Evolutionary conservation across 495 filamentous ascomycete species (phyloP), one percentile per base, ranked within the genome.

Genomic region (Cercophora samala): DNA sequence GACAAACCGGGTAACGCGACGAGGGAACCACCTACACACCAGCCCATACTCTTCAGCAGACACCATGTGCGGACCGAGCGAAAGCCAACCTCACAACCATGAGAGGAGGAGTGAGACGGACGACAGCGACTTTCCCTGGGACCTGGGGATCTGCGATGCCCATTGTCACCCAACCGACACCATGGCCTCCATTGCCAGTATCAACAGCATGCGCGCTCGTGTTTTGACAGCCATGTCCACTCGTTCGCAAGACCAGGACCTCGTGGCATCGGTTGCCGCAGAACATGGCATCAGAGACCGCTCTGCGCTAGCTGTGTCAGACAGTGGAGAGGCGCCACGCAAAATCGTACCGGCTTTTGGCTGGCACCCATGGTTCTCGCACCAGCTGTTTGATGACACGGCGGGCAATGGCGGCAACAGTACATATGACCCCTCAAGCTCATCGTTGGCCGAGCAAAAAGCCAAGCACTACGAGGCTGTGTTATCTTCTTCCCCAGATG

Each of bases 111-210:
- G 15, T 46, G 67, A 21, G n/a, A 56, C 5, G 1, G 54, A 55
- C 23, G 24, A 42, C 11, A 63, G 78, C 37, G 68, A 72, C 29
- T 86, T 97, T 66, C 93, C 93, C 3, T 99, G 95, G 95, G 84
- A 91, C 52, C 71, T 93, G 9, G 93, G 93, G 25, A 86, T 94
- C 61, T 91, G 86, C 70, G 95, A 99, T 78, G 93, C 95, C 56
- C 95, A 99, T 78, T 99, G 96, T 73, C 95, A 99, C 76, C 93
- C 95, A n/a, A 99, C 95, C 22, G 94, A 97, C 76, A 97, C 92
- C n/a, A 90, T 95, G 86, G 73, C 88, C 22, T 89, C 85, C 5
- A 80, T 93, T 59, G 70, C 83, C 46, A 78, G 79, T 19, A 92
- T 98, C 62, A 81, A 87, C 17, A 68, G 73, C 29, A 97, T 98